Evolutionary conservation across 1,139 yeast species (phyloP), one percentile per base, ranked within the genome.

Genomic region (Torulaspora globosa): DNA sequence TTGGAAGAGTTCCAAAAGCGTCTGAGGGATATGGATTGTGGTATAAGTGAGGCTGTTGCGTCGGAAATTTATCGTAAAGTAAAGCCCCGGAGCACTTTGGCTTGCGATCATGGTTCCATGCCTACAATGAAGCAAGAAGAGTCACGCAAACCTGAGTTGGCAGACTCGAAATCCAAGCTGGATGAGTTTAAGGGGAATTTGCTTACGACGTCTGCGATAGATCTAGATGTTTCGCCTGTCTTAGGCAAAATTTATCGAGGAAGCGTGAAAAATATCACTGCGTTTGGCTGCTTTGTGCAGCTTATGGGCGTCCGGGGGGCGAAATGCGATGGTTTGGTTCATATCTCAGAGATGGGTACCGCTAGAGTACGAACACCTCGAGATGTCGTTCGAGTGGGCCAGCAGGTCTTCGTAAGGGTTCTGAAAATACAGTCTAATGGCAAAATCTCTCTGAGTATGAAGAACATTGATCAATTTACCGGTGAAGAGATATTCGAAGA

Each of bases 281-380:
- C 75, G 1, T 90, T 79, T 65, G 97, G 98, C 0, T 95, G 89
- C 1, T 90, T 92, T 61, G 78, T 89, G 0, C 62, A 78, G 5
- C 54, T 82, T 29, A 64, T 60, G 4, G 76, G 74, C 30, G 53
- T 70, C 36, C 49, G 61, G 59, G 51, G 66, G 36, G 53, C 61
- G 47, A 31, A 65, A 68, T 57, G 60, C 1, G 79, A 75, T 34
- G 96, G 95, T 0, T 69, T 90, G 23, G 82, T 92, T 37, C 97
- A 90, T 62, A 74, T 86, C 0, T 85, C 96, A 0, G 82, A 82
- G 39, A 71, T 88, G 18, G 72, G 82, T 8, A 61, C 67, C 5
- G 59, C 70, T 2, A 69, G 88, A 46, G 69, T 84, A 3, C 68
- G 72, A 14, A 75, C 75, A 46, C 87, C 89, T 0, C 64, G 75